A percentile compares a stretch with the other conserved stretches of the same genome.
phyloP scores from a whole-genome alignment of 164 flowering plant species.

The Paratinospora sagittata region DNA sequence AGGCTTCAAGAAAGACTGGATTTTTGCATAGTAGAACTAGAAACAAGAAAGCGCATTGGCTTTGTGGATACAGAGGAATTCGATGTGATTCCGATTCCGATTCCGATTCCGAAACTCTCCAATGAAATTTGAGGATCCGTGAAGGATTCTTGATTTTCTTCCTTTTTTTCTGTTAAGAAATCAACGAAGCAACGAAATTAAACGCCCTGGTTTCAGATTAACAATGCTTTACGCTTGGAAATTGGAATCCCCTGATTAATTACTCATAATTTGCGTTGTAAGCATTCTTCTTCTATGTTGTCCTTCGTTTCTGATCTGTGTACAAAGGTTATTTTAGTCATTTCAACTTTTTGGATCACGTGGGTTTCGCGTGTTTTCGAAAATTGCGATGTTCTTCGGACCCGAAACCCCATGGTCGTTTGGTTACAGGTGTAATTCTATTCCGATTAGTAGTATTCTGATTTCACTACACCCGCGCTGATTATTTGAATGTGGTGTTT shows the following conservation, averaged over 20 bases:
- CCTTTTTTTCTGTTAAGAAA: not conserved
- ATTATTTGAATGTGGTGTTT: too few relatives aligned
- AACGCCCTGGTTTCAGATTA: not conserved
- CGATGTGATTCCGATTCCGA: not conserved
- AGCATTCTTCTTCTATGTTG: not conserved
- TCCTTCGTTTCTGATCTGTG: not conserved
- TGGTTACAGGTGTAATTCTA: too few relatives aligned
- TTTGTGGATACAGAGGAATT: too few relatives aligned
- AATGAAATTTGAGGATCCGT: not conserved
- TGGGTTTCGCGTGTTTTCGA: too few relatives aligned
- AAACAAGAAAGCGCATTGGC: not conserved
- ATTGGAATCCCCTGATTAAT: not conserved
- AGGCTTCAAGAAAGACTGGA: not conserved
- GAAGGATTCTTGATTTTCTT: too few relatives aligned
- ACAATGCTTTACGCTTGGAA: not conserved
- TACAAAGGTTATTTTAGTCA: not conserved
- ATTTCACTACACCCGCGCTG: too few relatives aligned
- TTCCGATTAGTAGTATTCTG: too few relatives aligned
- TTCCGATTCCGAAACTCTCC: too few relatives aligned
- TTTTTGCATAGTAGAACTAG: not conserved
- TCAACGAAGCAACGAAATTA: not conserved
- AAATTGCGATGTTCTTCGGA: too few relatives aligned
- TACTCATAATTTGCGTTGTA: not conserved
- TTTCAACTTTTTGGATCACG: not conserved
- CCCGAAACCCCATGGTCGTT: too few relatives aligned